Evolutionary conservation across 257 asterid genomes (phyloP), one percentile per base, ranked within the genome.

Genomic region (Sherardia arvensis): DNA sequence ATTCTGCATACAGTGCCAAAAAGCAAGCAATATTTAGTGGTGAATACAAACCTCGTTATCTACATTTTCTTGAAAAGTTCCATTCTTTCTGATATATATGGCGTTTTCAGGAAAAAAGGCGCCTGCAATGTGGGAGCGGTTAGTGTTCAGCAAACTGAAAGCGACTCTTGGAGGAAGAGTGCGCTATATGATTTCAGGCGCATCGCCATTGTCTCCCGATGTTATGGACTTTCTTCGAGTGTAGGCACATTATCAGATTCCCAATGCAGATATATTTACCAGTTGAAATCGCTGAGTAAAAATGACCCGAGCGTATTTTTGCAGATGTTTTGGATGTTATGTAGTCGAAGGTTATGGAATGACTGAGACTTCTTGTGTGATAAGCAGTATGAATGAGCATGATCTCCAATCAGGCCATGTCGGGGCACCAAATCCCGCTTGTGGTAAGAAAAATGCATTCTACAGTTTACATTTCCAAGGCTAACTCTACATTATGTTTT

Each of bases 171-270:
- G 98, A 53, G 98, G 98, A 33, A 86, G 95, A 57, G 96, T 91
- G 68, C 94, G 96, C 65, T 78, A 76, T 79, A 71, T 88, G 94
- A 73, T 86, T 74, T 88, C 98, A 49, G 98, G 98, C 53, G 98
- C 98, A 65, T 91, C 98, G 29, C 97, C 98, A 17, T 70, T 91
- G 80, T 91, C 98, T 61, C 95, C 98, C 48, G 98, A 91, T 61
- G 95, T 88, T 57, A 78, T 91, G 94, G 97, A 91, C 81, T 91
- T 91, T 73, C 69, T 91, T 74, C 81, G 86, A 72, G 97, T 91
- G 98, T 91, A 82, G 83, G 98, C 80, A 61, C 59, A 53, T 22
- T 56, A 32, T 40, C 21, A n/a, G 9, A 33, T 12, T 9, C 58
- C 14, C 48, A 11, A 2, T 14, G 18, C 11, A 34, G 21, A 33